Conservation (phyloP, 371 early-diverging fungal genomes). For the Apophysomyces variabilis region DNA sequence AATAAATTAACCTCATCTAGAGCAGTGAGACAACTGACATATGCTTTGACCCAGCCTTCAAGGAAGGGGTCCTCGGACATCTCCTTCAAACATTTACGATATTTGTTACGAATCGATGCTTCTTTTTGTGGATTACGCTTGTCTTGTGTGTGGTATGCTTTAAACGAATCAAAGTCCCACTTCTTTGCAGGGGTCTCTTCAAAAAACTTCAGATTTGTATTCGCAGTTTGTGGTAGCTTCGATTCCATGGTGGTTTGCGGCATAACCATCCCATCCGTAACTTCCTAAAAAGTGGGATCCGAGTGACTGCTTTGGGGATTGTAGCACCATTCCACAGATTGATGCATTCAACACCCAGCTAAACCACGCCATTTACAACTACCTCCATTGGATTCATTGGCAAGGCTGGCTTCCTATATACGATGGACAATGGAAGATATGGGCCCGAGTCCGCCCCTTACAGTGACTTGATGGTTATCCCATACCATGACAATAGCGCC, state of each 20-base stretch:
- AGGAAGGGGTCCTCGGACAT: neutral
- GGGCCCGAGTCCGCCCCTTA: neutral
- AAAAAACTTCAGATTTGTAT: neutral
- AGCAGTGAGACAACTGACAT: neutral
- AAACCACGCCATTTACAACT: too few species aligned
- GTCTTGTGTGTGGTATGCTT: neutral
- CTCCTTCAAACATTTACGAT: neutral
- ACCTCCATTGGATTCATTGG: too few species aligned
- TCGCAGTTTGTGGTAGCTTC: neutral
- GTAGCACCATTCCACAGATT: neutral
- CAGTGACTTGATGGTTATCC: neutral
- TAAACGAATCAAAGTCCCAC: neutral
- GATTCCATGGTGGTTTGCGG: neutral
- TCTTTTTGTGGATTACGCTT: neutral
- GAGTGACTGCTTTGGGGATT: neutral
- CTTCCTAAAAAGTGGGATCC: too few species aligned
- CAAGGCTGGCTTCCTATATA: neutral
- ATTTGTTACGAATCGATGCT: neutral
- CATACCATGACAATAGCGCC: conserved; percentile 4
- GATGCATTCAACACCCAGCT: too few species aligned
- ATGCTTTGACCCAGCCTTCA: neutral
- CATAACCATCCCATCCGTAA: neutral
- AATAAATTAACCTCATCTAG: neutral
- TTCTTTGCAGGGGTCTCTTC: neutral
- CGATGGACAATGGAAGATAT: neutral